phyloP scores from a whole-genome alignment of 495 filamentous ascomycete genomes.

The Talaromyces adpressus region DNA sequence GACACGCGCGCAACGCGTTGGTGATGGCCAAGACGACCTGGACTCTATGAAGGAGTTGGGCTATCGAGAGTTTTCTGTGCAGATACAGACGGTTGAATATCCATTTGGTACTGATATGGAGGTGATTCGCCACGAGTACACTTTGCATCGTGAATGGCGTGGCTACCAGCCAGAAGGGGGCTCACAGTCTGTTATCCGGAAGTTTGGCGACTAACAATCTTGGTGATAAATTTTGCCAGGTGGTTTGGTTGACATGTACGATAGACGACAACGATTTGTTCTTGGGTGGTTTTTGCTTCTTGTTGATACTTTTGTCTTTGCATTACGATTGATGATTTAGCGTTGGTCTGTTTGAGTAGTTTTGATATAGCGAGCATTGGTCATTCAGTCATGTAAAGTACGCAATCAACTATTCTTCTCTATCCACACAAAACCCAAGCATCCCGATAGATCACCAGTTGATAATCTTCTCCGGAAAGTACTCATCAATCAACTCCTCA shows the following conservation, averaged over 20 bases:
- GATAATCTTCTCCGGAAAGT: conserved; percentile 68
- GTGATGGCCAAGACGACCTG: background rate
- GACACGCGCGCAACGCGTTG: background rate
- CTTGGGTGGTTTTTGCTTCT: background rate
- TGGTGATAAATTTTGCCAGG: background rate
- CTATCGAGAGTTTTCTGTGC: conserved; percentile 4
- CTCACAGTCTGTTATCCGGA: background rate
- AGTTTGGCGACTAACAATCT: background rate
- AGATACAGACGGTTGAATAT: background rate
- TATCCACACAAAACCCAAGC: background rate
- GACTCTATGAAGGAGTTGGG: background rate
- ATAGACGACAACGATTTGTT: background rate
- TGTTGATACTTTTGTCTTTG: background rate
- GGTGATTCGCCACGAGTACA: background rate
- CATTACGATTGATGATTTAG: background rate
- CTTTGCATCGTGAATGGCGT: conserved; percentile 4
- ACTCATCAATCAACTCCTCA: conserved; percentile 76
- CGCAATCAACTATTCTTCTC: background rate
- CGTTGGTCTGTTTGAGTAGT: too few species aligned
- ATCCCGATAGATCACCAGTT: conserved; percentile 51
- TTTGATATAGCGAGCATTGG: background rate
- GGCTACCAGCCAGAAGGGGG: background rate
- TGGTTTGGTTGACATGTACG: background rate
- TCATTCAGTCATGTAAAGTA: background rate
- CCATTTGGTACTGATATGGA: background rate